phyloP scores from a whole-genome alignment of 768 basidiomycete species.

The Suillus hirtellus region DNA sequence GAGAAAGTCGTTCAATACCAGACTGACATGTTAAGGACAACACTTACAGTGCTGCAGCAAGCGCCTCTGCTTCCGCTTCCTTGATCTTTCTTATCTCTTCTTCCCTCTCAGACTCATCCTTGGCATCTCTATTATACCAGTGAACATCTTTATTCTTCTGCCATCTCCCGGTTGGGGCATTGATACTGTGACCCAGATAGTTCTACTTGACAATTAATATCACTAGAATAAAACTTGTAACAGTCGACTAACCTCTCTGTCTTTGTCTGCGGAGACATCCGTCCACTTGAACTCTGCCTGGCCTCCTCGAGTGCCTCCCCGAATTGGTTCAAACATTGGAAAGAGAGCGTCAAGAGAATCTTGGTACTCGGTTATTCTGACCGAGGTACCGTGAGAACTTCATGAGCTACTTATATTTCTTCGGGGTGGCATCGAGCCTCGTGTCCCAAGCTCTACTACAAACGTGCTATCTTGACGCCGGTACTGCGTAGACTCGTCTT shows the following conservation, averaged over 20 bases:
- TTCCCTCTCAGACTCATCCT: conserved; percentile 45
- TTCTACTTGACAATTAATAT: conserved; percentile 50
- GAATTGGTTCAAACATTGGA: conserved; percentile 78
- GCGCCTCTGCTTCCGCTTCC: conserved; percentile 86
- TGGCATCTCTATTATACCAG: conserved; percentile 82
- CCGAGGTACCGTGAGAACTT: conserved; percentile 1
- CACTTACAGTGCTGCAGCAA: conserved; percentile 77
- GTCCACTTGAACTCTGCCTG: conserved; percentile 91
- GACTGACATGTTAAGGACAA: neutral
- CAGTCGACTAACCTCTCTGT: conserved; percentile 67
- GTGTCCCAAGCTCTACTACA: neutral
- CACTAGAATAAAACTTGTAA: neutral
- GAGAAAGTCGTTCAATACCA: conserved; percentile 3
- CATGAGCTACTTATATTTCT: neutral
- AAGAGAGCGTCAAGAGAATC: neutral
- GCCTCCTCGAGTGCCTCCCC: conserved; percentile 90
- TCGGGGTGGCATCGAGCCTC: neutral
- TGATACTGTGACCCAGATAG: conserved; percentile 93
- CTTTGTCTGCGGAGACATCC: conserved; percentile 90
- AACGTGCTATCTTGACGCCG: conserved; percentile 5
- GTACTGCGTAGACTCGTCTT: neutral
- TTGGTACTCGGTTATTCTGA: neutral
- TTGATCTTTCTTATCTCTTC: conserved; percentile 85
- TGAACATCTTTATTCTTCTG: conserved; percentile 97
- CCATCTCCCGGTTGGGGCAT: conserved; percentile 95